These are phyloP conservation scores for Amphirosellinia nigrospora DNA, from an alignment of 495 filamentous ascomycete species.

Conservation along the genomic window DNA sequence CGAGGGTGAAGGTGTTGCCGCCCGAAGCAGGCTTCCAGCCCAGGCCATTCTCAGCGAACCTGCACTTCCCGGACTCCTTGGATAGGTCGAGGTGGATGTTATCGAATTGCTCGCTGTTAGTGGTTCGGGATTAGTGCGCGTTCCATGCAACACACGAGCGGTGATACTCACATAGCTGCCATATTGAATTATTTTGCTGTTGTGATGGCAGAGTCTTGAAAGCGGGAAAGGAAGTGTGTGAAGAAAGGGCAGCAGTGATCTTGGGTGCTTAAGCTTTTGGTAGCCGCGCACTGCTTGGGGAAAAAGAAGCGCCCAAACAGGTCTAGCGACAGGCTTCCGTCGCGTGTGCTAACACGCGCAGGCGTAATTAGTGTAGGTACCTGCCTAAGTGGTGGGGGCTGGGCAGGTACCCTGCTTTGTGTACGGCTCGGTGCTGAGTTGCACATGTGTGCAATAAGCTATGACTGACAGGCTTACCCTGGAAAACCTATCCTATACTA, in stretches of 20 bases:
- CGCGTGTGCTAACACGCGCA: constrained; percentile 19
- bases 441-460: too few relatives aligned
- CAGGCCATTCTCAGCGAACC: constrained; percentile 88
- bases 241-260: not conserved
- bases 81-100: constrained; percentile 95
- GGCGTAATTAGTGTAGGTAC: not conserved
- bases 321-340: constrained; percentile 9
- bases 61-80: constrained; percentile 85
- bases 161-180: constrained; percentile 27
- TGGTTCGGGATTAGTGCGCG: not conserved
- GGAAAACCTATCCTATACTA: not conserved
- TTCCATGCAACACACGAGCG: not conserved
- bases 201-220: constrained; percentile 11
- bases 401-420: too few relatives aligned
- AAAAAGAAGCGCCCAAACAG: constrained; percentile 1
- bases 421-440: too few relatives aligned
- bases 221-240: not conserved
- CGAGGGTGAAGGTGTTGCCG: constrained; percentile 90
- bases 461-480: not conserved
- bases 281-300: not conserved
- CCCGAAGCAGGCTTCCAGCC: constrained; percentile 91
- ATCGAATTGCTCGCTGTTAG: constrained; percentile 82
- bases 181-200: constrained; percentile 16
- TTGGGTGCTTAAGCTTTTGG: constrained; percentile 3
- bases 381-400: too few relatives aligned